phyloP scores from a whole-genome alignment of 495 filamentous ascomycete species.

The Podospora conica region DNA sequence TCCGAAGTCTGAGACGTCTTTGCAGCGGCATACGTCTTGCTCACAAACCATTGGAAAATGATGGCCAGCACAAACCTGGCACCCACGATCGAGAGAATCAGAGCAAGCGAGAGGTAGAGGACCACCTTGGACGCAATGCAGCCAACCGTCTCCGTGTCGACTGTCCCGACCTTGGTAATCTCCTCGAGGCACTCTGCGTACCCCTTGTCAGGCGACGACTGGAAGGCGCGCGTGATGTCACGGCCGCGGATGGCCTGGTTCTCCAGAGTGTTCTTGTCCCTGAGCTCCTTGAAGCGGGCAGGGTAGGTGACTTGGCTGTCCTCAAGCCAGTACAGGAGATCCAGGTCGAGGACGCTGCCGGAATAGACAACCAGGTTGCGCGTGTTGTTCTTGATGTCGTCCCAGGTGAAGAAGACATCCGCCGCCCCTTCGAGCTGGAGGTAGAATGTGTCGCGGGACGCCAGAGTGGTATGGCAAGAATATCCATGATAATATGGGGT shows the following conservation, averaged over 20 bases:
- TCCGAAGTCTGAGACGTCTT: slow-evolving; percentile 67
- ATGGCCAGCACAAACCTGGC: slow-evolving; percentile 87
- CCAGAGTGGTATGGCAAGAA: slow-evolving; percentile 73
- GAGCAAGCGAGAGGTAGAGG: slow-evolving; percentile 85
- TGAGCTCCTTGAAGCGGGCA: slow-evolving; percentile 68
- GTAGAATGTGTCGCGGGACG: slow-evolving; percentile 70
- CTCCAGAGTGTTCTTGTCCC: slow-evolving; percentile 38
- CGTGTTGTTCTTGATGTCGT: slow-evolving; percentile 80
- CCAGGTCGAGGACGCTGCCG: slow-evolving; percentile 87
- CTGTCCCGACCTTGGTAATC: slow-evolving; percentile 90
- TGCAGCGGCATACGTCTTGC: slow-evolving; percentile 68
- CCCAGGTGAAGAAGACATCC: slow-evolving; percentile 91
- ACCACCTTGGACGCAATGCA: slow-evolving; percentile 98
- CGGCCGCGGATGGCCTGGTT: slow-evolving; percentile 76
- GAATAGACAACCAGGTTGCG: slow-evolving; percentile 91
- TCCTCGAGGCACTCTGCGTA: slow-evolving; percentile 80
- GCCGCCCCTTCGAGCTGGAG: slow-evolving; percentile 48
- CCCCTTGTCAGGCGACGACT: slow-evolving; percentile 66
- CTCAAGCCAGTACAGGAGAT: slow-evolving; percentile 89
- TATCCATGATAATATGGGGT: slow-evolving; percentile 74
- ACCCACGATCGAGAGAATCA: slow-evolving; percentile 85
- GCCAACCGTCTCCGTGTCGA: slow-evolving; percentile 93
- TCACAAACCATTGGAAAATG: slow-evolving; percentile 92
- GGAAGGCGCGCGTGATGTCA: slow-evolving; percentile 84
- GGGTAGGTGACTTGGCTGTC: slow-evolving; percentile 74